Conservation (phyloP, 1,284 basidiomycete genomes). For the Omphalotus olearius region DNA sequence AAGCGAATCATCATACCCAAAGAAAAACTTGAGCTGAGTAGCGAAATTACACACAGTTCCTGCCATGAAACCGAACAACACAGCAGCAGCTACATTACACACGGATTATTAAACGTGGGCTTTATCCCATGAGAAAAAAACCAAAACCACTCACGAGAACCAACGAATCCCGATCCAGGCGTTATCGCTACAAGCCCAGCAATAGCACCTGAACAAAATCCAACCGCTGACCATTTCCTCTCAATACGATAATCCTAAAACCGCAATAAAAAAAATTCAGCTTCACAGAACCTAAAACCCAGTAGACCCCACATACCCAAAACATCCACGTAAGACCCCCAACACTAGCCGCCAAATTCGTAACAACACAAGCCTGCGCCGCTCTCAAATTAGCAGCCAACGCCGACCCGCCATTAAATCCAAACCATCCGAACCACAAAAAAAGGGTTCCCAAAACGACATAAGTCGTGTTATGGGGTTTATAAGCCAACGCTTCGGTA, state of each 20-base stretch:
- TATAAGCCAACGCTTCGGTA: slow-evolving; percentile 86
- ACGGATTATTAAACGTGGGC: too few species aligned
- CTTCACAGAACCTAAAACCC: too few species aligned
- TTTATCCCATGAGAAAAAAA: slow-evolving; percentile 43
- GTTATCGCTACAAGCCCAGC: slow-evolving; percentile 89
- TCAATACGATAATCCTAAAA: slow-evolving; percentile 83
- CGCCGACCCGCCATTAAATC: slow-evolving; percentile 84
- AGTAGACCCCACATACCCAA: slow-evolving; percentile 41
- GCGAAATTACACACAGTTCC: slow-evolving; percentile 89
- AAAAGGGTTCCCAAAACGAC: slow-evolving; percentile 90
- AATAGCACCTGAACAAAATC: slow-evolving; percentile 94
- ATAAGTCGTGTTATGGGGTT: slow-evolving; percentile 84
- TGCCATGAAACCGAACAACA: slow-evolving; percentile 81
- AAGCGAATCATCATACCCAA: slow-evolving; percentile 73
- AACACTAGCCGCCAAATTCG: slow-evolving; percentile 83
- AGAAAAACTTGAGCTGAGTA: slow-evolving; percentile 86
- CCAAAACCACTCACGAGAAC: not conserved
- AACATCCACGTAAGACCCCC: slow-evolving; percentile 96
- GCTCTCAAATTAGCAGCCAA: slow-evolving; percentile 86
- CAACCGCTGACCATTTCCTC: slow-evolving; percentile 88
- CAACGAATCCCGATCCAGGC: slow-evolving; percentile 86
- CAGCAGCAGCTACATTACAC: slow-evolving; percentile 17
- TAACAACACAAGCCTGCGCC: slow-evolving; percentile 89
- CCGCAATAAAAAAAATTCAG: not conserved
- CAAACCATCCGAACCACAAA: slow-evolving; percentile 98